Evolutionary conservation across 805 yeast species (phyloP).

Genomic region (Scheffersomyces amazonensis): DNA sequence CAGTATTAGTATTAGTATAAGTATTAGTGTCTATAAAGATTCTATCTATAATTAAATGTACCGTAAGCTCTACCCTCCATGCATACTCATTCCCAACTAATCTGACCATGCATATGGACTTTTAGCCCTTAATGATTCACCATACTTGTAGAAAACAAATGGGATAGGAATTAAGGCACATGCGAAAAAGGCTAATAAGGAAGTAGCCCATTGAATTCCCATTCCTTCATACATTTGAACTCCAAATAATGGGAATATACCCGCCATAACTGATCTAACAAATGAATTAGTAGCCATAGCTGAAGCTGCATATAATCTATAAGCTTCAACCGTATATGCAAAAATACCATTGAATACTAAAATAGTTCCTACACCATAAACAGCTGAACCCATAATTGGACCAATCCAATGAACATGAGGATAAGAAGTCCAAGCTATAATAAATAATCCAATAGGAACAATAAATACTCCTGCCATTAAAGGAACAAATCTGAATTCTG

Average conservation of each 20-base stretch:
- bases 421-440: slow-evolving; percentile 81
- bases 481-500: slow-evolving; percentile 75
- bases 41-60: too few relatives aligned
- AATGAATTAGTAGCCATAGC: slow-evolving; percentile 61
- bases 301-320: slow-evolving; percentile 53
- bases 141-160: slow-evolving; percentile 47
- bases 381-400: slow-evolving; percentile 40
- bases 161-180: slow-evolving; percentile 55
- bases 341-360: slow-evolving; percentile 54
- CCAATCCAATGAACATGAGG: slow-evolving; percentile 69
- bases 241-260: slow-evolving; percentile 56
- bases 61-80: too few relatives aligned
- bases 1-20: too few relatives aligned
- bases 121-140: slow-evolving; percentile 29
- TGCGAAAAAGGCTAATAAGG: slow-evolving; percentile 49
- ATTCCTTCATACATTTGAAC: slow-evolving; percentile 44
- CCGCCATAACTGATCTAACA: slow-evolving; percentile 52
- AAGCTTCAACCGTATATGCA: slow-evolving; percentile 57
- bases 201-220: slow-evolving; percentile 55
- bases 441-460: slow-evolving; percentile 74
- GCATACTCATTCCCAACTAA: too few relatives aligned
- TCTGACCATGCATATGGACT: slow-evolving; percentile 24
- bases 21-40: too few relatives aligned
- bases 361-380: slow-evolving; percentile 40
- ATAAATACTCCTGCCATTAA: slow-evolving; percentile 64